Evolutionary conservation across 2,329 filamentous ascomycete genomes (phyloP), one percentile per base, ranked within the genome.

Genomic region (Dothistroma septosporum): DNA sequence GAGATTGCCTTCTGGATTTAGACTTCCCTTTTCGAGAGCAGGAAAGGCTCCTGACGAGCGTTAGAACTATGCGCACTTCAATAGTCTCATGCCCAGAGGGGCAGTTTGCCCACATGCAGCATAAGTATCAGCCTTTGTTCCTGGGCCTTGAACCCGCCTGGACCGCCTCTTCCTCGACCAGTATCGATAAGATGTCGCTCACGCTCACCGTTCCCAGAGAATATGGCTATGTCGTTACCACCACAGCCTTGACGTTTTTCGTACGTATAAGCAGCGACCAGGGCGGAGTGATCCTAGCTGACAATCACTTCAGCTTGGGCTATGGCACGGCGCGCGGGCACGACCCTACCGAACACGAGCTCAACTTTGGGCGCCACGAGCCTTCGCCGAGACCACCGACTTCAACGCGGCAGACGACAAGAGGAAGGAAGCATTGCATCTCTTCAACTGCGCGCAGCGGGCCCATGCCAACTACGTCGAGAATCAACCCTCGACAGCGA

Each of bases 381-480:
- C 77, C 70, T 86, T 85, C 74, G 85, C 85, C 32, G 82, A 82
- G 22, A 73, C 77, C 53, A 79, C 82, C 61, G 80, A 85, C 71
- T 77, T 83, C 71, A 78, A 71, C 37, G 68, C 73, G 16, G 80
- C 74, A 21, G 72, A 75, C 4, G 66, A 73, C 21, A 70, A 73
- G 14, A 78, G 70, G 75, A 79, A 75, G 75, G 67, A 72, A 69
- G 74, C 68, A 22, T 72, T 79, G 69, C 71, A 79, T 61, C 67
- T 76, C 33, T 81, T 79, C 75, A 81, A 81, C 73, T 74, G 68
- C 75, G 82, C 82, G 24, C 82, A 85, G 67, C 77, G 83, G 65
- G 79, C 82, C 19, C 73, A 75, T 58, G 76, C 77, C 69, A 86
- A 87, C 74, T 85, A 81, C 74, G 74, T 82, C 66, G 85, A 87